Conservation (phyloP, 805 yeast genomes). For the Nematodospora valgi region DNA sequence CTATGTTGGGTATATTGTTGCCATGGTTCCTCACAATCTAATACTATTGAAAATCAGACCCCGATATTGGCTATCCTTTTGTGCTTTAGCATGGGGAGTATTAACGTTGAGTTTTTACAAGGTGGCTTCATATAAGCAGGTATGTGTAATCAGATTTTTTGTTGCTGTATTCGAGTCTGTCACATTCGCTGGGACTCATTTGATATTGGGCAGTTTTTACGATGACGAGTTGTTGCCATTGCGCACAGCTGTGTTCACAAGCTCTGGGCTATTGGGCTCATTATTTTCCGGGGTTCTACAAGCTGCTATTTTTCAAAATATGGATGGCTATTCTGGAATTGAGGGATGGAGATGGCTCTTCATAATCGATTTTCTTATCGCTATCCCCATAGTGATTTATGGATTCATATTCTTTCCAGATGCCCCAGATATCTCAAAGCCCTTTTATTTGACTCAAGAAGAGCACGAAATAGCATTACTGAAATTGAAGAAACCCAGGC, state of each 20-base stretch:
- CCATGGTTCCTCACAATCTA: conserved; percentile 52
- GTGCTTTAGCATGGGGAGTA: conserved; percentile 61
- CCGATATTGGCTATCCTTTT: conserved; percentile 52
- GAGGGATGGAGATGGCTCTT: conserved; percentile 75
- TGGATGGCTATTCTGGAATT: conserved; percentile 51
- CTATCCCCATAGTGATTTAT: conserved; percentile 54
- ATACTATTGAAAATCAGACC: conserved; percentile 54
- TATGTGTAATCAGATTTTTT: conserved; percentile 62
- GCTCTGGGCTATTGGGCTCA: conserved; percentile 58
- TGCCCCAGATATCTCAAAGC: conserved; percentile 41
- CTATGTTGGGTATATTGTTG: conserved; percentile 56
- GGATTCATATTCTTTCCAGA: conserved; percentile 62
- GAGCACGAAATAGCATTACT: conserved; percentile 26
- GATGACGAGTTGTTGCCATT: conserved; percentile 41
- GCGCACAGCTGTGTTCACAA: conserved; percentile 55
- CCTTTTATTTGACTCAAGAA: conserved; percentile 23
- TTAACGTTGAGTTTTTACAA: conserved; percentile 56
- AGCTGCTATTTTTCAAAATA: conserved; percentile 45
- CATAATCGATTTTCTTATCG: conserved; percentile 59
- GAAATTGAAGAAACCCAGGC: conserved; percentile 33
- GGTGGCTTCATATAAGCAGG: conserved; percentile 46
- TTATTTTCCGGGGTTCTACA: conserved; percentile 62
- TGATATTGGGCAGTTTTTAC: conserved; percentile 41
- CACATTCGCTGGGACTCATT: conserved; percentile 33
- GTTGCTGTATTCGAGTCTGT: conserved; percentile 69